A percentile compares a stretch with the other conserved stretches of the same genome.
Evolutionary conservation across 2,329 filamentous ascomycete species (phyloP).

Genomic region (Penicillium sp.): DNA sequence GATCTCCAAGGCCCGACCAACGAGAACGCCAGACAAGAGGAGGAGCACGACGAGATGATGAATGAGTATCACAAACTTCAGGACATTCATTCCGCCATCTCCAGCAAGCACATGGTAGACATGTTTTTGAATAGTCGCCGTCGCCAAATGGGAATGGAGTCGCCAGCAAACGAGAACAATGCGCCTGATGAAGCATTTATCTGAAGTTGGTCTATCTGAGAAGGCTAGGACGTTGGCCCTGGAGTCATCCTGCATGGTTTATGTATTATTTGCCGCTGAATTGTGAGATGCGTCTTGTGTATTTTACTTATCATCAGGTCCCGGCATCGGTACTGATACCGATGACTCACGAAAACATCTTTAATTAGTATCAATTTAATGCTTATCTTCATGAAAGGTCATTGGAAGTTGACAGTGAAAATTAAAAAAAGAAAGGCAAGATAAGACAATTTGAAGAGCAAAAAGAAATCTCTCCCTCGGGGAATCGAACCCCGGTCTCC

Average conservation of each 20-base stretch:
- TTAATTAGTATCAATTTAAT: neutral
- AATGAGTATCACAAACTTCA: conserved; percentile 21
- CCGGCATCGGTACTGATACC: neutral
- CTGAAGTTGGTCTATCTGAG: conserved; percentile 25
- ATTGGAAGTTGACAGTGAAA: neutral
- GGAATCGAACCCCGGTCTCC: conserved; percentile 39
- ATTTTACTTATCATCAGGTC: neutral
- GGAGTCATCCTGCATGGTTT: neutral
- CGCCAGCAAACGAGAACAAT: conserved; percentile 8
- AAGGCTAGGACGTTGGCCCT: conserved; percentile 8
- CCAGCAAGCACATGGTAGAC: conserved; percentile 41
- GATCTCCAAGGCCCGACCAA: conserved; percentile 25
- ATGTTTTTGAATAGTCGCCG: conserved; percentile 37
- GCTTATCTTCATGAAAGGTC: neutral
- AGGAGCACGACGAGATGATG: conserved; percentile 14
- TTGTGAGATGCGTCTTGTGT: neutral
- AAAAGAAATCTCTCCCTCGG: conserved; percentile 31
- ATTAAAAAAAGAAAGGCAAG: neutral
- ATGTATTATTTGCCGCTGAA: neutral
- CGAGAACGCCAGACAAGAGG: conserved; percentile 29
- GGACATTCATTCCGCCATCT: conserved; percentile 26
- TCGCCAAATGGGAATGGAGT: conserved; percentile 16
- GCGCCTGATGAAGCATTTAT: conserved; percentile 27
- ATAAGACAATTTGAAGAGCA: neutral
- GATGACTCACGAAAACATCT: neutral